Evolutionary conservation across 2,329 filamentous ascomycete genomes (phyloP).

Genomic region (Colletotrichum australisinense): DNA sequence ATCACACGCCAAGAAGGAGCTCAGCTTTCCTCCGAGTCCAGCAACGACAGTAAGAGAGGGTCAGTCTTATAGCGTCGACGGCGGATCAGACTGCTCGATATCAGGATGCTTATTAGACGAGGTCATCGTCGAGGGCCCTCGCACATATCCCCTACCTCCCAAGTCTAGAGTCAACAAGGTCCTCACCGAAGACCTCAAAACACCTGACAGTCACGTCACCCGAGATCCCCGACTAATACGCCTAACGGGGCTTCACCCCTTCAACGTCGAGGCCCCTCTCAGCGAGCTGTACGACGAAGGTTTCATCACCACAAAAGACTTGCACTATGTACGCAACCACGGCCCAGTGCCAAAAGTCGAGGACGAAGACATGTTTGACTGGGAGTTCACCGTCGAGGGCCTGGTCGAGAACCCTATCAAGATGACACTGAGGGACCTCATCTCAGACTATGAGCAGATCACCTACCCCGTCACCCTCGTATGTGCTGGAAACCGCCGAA

Average conservation of each 20-base stretch:
- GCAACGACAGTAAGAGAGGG: constrained; percentile 52
- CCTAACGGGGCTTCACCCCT: constrained; percentile 89
- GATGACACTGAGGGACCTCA: constrained; percentile 77
- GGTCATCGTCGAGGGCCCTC: constrained; percentile 35
- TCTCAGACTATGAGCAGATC: constrained; percentile 81
- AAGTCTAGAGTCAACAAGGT: constrained; percentile 69
- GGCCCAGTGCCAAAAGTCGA: constrained; percentile 82
- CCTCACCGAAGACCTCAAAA: constrained; percentile 81
- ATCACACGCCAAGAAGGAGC: constrained; percentile 19
- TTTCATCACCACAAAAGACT: constrained; percentile 86
- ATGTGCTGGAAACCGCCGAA: constrained; percentile 90
- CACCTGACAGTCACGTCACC: constrained; percentile 84
- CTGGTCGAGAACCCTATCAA: constrained; percentile 82
- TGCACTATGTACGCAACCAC: constrained; percentile 95
- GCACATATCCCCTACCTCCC: constrained; percentile 75
- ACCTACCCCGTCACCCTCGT: constrained; percentile 91
- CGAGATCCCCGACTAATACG: constrained; percentile 86
- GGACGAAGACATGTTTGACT: constrained; percentile 78
- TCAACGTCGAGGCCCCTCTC: constrained; percentile 89
- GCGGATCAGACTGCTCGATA: constrained; percentile 27
- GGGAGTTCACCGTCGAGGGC: constrained; percentile 87
- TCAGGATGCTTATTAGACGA: constrained; percentile 33
- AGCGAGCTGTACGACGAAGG: constrained; percentile 82
- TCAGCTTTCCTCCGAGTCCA: constrained; percentile 51
- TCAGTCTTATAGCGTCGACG: constrained; percentile 47